A percentile compares a stretch with the other conserved stretches of the same genome.
Evolutionary conservation across 2,329 filamentous ascomycete species (phyloP).

Genomic region (Magnaporthales sp.): DNA sequence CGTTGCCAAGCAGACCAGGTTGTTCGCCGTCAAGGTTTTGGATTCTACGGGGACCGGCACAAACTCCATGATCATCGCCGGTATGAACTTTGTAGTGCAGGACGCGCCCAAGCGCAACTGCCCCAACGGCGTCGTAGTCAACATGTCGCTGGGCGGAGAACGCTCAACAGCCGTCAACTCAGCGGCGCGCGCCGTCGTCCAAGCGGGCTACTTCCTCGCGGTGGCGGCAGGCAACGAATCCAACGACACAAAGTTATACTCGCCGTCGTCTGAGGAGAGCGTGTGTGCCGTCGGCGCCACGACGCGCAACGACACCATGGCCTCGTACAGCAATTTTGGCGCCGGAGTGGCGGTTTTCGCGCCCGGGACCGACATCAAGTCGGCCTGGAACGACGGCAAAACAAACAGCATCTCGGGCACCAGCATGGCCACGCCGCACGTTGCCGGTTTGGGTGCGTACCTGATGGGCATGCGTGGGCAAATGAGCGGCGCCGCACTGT

Average conservation of each 20-base stretch:
- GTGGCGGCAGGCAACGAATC: slow-evolving; percentile 49
- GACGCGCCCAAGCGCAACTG: slow-evolving; percentile 26
- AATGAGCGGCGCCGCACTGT: slow-evolving; percentile 34
- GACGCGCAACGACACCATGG: slow-evolving; percentile 26
- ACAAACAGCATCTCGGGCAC: slow-evolving; percentile 39
- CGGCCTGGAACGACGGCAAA: slow-evolving; percentile 36
- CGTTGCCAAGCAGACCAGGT: slow-evolving; percentile 33
- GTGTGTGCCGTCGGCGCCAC: slow-evolving; percentile 47
- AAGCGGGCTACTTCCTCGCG: slow-evolving; percentile 40
- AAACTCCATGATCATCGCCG: slow-evolving; percentile 32
- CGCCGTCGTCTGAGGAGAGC: slow-evolving; percentile 35
- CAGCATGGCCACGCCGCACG: slow-evolving; percentile 26
- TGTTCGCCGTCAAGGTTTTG: slow-evolving; percentile 38
- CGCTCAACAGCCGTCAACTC: slow-evolving; percentile 37
- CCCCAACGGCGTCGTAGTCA: slow-evolving; percentile 38
- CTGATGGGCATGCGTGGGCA: slow-evolving; percentile 32
- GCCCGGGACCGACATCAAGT: slow-evolving; percentile 37
- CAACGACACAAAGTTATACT: slow-evolving; percentile 31
- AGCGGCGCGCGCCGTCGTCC: slow-evolving; percentile 36
- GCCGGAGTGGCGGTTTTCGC: slow-evolving; percentile 40
- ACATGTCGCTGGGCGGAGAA: slow-evolving; percentile 48
- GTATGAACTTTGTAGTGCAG: slow-evolving; percentile 31
- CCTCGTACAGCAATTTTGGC: slow-evolving; percentile 45
- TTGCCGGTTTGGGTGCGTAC: slow-evolving; percentile 27
- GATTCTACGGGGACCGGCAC: slow-evolving; percentile 25